Conservation (phyloP, 2,329 filamentous ascomycete genomes). For the Aspergillus hiratsukae region DNA sequence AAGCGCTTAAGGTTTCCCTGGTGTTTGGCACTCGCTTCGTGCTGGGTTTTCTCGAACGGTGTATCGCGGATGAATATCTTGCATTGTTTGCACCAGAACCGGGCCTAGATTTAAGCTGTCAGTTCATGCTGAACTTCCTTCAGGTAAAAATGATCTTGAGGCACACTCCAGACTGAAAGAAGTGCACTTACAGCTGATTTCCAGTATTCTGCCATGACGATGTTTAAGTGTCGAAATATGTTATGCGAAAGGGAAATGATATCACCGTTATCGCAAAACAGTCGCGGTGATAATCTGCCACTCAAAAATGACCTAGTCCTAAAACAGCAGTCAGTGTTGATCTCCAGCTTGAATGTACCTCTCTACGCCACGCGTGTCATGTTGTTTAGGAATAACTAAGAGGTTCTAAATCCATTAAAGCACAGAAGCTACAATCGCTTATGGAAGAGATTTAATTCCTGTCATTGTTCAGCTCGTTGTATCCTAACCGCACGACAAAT, state of each 20-base stretch:
- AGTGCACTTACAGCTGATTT: slow-evolving; percentile 68
- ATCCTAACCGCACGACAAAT: neutral
- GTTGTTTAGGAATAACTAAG: neutral
- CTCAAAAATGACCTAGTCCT: neutral
- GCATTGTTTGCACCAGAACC: slow-evolving; percentile 99
- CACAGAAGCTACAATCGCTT: neutral
- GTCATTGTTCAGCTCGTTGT: neutral
- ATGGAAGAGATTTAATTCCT: neutral
- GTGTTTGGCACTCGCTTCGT: slow-evolving; percentile 81
- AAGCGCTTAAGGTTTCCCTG: slow-evolving; percentile 84
- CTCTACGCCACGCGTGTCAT: neutral
- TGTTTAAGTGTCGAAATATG: neutral
- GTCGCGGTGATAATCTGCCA: neutral
- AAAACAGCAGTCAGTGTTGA: neutral
- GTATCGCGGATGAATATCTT: slow-evolving; percentile 86
- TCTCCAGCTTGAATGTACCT: neutral
- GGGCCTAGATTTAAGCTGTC: slow-evolving; percentile 52
- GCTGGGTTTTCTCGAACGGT: slow-evolving; percentile 79
- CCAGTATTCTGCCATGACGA: slow-evolving; percentile 85
- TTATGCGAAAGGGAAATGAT: slow-evolving; percentile 1
- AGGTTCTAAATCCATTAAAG: neutral
- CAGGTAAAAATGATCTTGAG: neutral
- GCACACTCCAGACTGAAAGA: neutral
- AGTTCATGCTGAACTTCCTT: neutral
- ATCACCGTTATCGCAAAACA: slow-evolving; percentile 1